Evolutionary conservation across 2,329 filamentous ascomycete genomes (phyloP).

Genomic region (Trichothecium sympodiale): DNA sequence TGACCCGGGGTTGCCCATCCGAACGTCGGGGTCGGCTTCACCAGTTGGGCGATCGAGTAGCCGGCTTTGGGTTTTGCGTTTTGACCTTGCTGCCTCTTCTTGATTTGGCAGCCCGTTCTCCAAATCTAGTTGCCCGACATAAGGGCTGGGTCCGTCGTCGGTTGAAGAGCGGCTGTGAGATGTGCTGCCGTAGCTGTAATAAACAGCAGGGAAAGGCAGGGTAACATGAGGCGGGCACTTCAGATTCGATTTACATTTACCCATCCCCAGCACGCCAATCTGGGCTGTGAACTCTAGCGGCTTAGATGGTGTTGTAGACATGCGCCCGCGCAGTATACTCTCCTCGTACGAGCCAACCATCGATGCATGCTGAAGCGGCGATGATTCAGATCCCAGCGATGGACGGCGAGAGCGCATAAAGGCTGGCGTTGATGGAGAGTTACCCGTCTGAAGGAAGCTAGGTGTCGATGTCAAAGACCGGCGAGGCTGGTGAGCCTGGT

Average conservation of each 20-base stretch:
- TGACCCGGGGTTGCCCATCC: slow-evolving; percentile 5
- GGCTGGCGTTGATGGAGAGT: slow-evolving; percentile 32
- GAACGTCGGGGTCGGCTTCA: slow-evolving; percentile 7
- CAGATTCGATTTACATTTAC: slow-evolving; percentile 76
- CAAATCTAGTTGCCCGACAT: slow-evolving; percentile 86
- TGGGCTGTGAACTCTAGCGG: slow-evolving; percentile 89
- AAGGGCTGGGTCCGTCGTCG: slow-evolving; percentile 86
- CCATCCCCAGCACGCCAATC: slow-evolving; percentile 83
- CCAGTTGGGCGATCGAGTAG: slow-evolving; percentile 22
- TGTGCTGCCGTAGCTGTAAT: slow-evolving; percentile 79
- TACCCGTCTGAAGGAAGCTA: slow-evolving; percentile 21
- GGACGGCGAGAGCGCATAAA: slow-evolving; percentile 48
- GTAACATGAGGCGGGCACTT: slow-evolving; percentile 85
- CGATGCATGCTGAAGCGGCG: slow-evolving; percentile 75
- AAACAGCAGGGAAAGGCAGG: slow-evolving; percentile 85
- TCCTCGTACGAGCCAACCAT: slow-evolving; percentile 99
- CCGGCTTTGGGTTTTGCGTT: slow-evolving; percentile 36
- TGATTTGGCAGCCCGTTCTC: slow-evolving; percentile 61
- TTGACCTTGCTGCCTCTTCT: slow-evolving; percentile 34
- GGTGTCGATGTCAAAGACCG: slow-evolving; percentile 59
- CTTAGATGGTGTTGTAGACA: slow-evolving; percentile 92
- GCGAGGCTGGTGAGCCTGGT: slow-evolving; percentile 69
- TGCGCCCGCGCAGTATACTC: slow-evolving; percentile 84
- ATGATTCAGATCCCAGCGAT: slow-evolving; percentile 63
- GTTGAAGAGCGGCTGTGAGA: slow-evolving; percentile 50